A percentile compares a stretch with the other conserved stretches of the same genome.
phyloP scores from a whole-genome alignment of 1,284 basidiomycete species.

The Inonotus obliquus region DNA sequence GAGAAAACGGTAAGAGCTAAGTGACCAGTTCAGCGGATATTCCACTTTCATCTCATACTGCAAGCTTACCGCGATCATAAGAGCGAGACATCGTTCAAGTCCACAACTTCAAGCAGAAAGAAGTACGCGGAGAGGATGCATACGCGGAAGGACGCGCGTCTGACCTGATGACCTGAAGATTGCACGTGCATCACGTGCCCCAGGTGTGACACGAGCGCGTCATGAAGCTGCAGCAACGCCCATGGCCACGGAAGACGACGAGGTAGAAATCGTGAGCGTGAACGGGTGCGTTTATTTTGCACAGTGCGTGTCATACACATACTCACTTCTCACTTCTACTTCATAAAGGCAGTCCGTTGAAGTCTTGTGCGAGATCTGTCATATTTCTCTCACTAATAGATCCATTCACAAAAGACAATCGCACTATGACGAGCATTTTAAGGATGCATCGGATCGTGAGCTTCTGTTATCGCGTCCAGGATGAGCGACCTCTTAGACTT shows the following conservation, averaged over 20 bases:
- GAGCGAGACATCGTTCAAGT: conserved; percentile 58
- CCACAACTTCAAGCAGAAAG: conserved; percentile 9
- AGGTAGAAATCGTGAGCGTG: not conserved
- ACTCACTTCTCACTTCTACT: not conserved
- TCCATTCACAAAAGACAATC: conserved; percentile 19
- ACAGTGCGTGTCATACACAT: not conserved
- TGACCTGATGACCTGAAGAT: conserved; percentile 22
- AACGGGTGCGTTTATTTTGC: not conserved
- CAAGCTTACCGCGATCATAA: conserved; percentile 68
- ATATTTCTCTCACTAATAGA: conserved; percentile 16
- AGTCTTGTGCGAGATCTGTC: conserved; percentile 19
- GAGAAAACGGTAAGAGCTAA: conserved; percentile 91
- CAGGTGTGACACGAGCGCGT: not conserved
- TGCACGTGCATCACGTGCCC: not conserved
- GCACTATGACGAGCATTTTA: conserved; percentile 24
- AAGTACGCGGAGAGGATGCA: conserved; percentile 18
- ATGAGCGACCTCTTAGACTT: not conserved
- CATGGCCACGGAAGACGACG: conserved; percentile 5
- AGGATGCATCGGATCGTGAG: conserved; percentile 5
- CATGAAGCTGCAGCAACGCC: not conserved
- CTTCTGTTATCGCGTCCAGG: not conserved
- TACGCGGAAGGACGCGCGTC: conserved; percentile 49
- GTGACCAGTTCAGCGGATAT: conserved; percentile 19
- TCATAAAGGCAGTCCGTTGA: conserved; percentile 8
- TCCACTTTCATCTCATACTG: not conserved